A percentile compares a stretch with the other conserved stretches of the same genome.
phyloP scores from a whole-genome alignment of 495 filamentous ascomycete species.

The Penicillium tannophilum region DNA sequence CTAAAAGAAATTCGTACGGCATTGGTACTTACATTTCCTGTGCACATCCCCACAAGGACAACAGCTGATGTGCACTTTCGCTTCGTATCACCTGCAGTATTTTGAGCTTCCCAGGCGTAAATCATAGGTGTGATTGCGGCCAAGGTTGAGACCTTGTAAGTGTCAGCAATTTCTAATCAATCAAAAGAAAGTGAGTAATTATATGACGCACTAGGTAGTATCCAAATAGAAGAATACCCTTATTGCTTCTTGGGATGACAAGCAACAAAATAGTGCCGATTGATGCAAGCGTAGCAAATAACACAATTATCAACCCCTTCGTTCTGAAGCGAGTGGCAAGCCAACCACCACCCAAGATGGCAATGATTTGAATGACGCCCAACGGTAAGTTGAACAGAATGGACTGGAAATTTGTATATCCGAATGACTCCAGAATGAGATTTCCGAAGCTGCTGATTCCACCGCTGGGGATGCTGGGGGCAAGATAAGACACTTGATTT shows the following conservation, averaged over 20 bases:
- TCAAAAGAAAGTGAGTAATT: background rate
- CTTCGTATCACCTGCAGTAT: constrained; percentile 36
- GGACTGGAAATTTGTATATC: constrained; percentile 33
- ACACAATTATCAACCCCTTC: constrained; percentile 25
- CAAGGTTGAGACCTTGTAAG: constrained; percentile 24
- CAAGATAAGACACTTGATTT: background rate
- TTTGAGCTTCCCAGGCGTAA: constrained; percentile 34
- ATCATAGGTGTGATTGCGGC: constrained; percentile 30
- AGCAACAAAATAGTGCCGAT: constrained; percentile 29
- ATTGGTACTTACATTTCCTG: constrained; percentile 24
- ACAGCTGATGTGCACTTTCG: constrained; percentile 28
- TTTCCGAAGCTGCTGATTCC: constrained; percentile 39
- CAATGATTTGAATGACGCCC: constrained; percentile 46
- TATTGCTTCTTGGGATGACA: constrained; percentile 26
- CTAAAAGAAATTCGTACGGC: background rate
- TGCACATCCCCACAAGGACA: constrained; percentile 28
- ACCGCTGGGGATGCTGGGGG: constrained; percentile 31
- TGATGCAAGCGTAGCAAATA: constrained; percentile 16
- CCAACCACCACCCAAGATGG: constrained; percentile 48
- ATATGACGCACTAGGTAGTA: constrained; percentile 24
- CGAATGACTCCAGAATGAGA: constrained; percentile 42
- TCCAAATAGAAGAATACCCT: constrained; percentile 29
- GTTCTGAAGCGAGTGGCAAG: constrained; percentile 36
- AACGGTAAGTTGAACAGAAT: constrained; percentile 39
- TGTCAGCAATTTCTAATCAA: background rate